Evolutionary conservation across 1,284 basidiomycete species (phyloP).

Genomic region (Leccinum insigne): DNA sequence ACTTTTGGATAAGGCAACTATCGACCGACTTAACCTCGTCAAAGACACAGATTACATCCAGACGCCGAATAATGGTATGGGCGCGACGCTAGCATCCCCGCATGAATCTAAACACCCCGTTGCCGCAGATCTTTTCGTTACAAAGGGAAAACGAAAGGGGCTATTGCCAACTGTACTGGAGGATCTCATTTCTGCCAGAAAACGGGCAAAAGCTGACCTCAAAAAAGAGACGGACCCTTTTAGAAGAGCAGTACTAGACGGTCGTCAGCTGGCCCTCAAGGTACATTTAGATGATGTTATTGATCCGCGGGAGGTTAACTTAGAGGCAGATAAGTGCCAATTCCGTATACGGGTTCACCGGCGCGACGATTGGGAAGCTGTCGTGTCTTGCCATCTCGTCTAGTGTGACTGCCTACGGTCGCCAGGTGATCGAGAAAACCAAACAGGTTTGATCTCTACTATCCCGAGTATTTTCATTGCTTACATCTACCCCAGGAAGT

Average conservation of each 20-base stretch:
- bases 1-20: slow-evolving; percentile 74
- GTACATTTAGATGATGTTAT: slow-evolving; percentile 37
- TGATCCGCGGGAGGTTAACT: neutral
- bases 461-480: neutral
- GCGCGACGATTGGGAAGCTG: slow-evolving; percentile 93
- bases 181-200: slow-evolving; percentile 88
- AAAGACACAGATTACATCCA: slow-evolving; percentile 89
- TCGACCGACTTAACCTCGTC: slow-evolving; percentile 74
- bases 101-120: neutral
- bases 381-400: slow-evolving; percentile 95
- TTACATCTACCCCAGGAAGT: slow-evolving; percentile 60
- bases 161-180: slow-evolving; percentile 90
- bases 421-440: slow-evolving; percentile 97
- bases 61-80: slow-evolving; percentile 89
- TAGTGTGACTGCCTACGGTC: slow-evolving; percentile 90
- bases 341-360: slow-evolving; percentile 97
- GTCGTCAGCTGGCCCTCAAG: slow-evolving; percentile 93
- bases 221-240: slow-evolving; percentile 96
- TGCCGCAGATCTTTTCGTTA: slow-evolving; percentile 80
- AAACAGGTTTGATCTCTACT: slow-evolving; percentile 60
- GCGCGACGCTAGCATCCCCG: neutral
- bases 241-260: slow-evolving; percentile 92
- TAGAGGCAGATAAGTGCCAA: slow-evolving; percentile 85
- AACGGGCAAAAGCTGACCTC: slow-evolving; percentile 90
- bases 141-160: slow-evolving; percentile 73